phyloP scores from a whole-genome alignment of 2,329 filamentous ascomycete genomes.

The Macrophomina phaseolina region DNA sequence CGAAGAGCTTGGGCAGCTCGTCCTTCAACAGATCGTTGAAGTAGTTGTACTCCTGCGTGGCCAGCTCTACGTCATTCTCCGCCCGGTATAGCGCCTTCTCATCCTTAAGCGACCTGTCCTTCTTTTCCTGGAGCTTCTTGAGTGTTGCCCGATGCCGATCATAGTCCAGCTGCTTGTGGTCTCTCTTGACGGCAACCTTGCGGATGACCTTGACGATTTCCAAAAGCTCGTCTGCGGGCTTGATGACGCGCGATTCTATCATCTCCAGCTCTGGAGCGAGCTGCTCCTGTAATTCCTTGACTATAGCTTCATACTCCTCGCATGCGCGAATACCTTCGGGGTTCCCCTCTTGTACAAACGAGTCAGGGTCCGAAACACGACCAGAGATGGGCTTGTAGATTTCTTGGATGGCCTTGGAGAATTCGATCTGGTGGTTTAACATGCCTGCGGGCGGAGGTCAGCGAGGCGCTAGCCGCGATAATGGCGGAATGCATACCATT shows the following conservation, averaged over 20 bases:
- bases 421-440: constrained; percentile 96
- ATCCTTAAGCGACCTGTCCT: constrained; percentile 93
- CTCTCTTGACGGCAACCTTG: constrained; percentile 85
- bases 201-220: constrained; percentile 95
- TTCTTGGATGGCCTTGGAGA: constrained; percentile 93
- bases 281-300: constrained; percentile 86
- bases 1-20: constrained; percentile 90
- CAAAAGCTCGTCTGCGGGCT: constrained; percentile 88
- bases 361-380: constrained; percentile 89
- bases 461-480: background rate
- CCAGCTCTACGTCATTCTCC: constrained; percentile 86
- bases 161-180: constrained; percentile 97
- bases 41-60: constrained; percentile 96
- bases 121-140: constrained; percentile 97
- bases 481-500: constrained; percentile 64
- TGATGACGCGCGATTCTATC: constrained; percentile 91
- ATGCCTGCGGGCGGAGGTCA: constrained; percentile 63
- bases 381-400: constrained; percentile 99
- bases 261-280: constrained; percentile 93
- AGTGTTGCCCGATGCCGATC: constrained; percentile 81
- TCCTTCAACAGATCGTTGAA: constrained; percentile 98
- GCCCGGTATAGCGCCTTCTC: constrained; percentile 97
- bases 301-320: constrained; percentile 93
- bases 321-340: constrained; percentile 92
- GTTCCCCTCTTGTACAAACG: constrained; percentile 81